Evolutionary conservation across 345 rosid genomes (phyloP).

Genomic region (Pseudoturritis turrita): DNA sequence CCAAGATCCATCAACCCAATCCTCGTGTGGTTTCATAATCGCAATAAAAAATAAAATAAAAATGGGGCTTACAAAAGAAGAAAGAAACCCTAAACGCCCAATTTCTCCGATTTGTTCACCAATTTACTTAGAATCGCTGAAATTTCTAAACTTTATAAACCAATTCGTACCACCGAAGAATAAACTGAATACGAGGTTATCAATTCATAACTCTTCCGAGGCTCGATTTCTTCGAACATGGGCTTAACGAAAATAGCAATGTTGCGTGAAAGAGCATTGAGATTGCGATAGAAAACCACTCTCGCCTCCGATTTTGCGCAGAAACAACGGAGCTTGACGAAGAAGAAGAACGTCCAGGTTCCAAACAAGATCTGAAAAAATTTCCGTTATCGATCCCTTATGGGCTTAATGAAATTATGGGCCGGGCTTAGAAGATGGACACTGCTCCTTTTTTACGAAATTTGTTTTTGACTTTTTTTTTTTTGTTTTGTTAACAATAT

Average conservation of each 20-base stretch:
- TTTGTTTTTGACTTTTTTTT: not conserved
- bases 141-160: not conserved
- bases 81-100: not conserved
- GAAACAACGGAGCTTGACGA: not conserved
- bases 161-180: too few relatives aligned
- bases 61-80: too few relatives aligned
- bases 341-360: not conserved
- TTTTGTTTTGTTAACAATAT: too few relatives aligned
- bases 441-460: not conserved
- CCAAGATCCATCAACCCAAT: constrained; percentile 97
- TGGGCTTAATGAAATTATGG: not conserved
- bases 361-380: not conserved
- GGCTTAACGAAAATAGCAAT: not conserved
- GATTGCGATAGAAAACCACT: not conserved
- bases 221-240: too few relatives aligned
- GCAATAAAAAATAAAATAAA: not conserved
- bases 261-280: not conserved
- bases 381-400: not conserved
- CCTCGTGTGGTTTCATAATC: constrained; percentile 65
- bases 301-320: not conserved
- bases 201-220: too few relatives aligned
- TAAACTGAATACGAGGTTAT: too few relatives aligned
- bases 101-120: not conserved
- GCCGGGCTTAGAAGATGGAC: not conserved
- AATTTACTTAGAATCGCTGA: not conserved